Base-by-base conservation (phyloP, 768 basidiomycete genomes). In the Stropharia rugosoannulata region DNA sequence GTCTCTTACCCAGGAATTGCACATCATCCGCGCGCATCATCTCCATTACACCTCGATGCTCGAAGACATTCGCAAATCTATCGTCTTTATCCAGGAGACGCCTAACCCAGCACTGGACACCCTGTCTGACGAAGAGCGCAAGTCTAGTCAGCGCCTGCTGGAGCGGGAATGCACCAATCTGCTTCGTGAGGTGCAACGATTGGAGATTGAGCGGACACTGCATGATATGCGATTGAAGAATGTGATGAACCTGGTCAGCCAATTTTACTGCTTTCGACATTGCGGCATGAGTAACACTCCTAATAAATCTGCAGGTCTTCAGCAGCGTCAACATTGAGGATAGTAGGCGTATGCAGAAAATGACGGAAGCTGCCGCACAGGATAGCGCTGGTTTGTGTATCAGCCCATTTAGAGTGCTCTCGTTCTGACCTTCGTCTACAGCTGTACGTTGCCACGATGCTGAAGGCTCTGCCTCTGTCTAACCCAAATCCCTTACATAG, bases 21-120 rank as follows among this genome's bases (percentile, higher is more conserved):
- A 85, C 56, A 69, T 80, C 54, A 72, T 86, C 52, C 81, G 79
- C 38, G 83, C 84, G 0, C 80, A 83, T 55, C 72, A 78, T 22
- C 71, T 86, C 12, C 79, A 83, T 64, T 82, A 84, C 63, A 69
- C 74, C 6, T 74, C 77, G 4, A 73, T 86, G 25, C 72, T 85
- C 13, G 70, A 77, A n/a, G 80, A 83, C 56, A 83, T 85, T 57
- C 65, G 64, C 12, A 80, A 81, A 59, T 68, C 80, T 0, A 75
- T 85, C 22, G 9, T 58, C 0, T 85, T 85, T 51, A 65, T 85
- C 4, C 62, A 61, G n/a, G 67, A 75, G 8, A 82, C 79, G 0
- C 62, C 62, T 6, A 82, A 83, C 61, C 85, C 82, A 4, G 80
- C 78, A 5, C 74, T 84, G 74, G 68, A 75, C 0, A 58, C 71